Conservation (phyloP, 2,329 filamentous ascomycete genomes). For the Elsinoe arachidis region DNA sequence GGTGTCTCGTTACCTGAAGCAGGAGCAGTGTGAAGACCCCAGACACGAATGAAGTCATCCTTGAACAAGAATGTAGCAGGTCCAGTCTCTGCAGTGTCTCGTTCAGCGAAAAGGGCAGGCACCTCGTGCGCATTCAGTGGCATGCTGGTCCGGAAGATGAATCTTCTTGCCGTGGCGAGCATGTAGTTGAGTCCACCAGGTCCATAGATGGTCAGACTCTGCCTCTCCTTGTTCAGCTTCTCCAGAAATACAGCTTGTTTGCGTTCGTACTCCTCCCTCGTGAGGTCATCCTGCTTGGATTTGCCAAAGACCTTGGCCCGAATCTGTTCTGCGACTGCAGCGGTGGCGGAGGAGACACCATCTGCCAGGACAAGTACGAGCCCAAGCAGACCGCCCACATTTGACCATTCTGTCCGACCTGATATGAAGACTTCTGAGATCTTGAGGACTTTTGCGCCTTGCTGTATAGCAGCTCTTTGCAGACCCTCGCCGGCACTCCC, state of each 20-base stretch:
- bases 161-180: conserved; percentile 72
- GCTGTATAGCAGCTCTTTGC: conserved; percentile 66
- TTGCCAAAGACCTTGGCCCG: conserved; percentile 29
- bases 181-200: conserved; percentile 71
- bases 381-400: conserved; percentile 73
- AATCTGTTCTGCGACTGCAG: conserved; percentile 34
- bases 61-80: conserved; percentile 21
- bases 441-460: conserved; percentile 55
- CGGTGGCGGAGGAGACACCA: conserved; percentile 40
- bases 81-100: neutral
- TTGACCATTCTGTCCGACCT: conserved; percentile 66
- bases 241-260: conserved; percentile 22
- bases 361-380: conserved; percentile 79
- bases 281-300: conserved; percentile 26
- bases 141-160: conserved; percentile 78
- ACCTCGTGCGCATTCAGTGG: conserved; percentile 66
- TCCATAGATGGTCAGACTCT: conserved; percentile 61
- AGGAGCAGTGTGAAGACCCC: conserved; percentile 60
- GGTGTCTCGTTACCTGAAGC: conserved; percentile 14
- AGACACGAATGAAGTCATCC: conserved; percentile 72
- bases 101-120: neutral
- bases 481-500: conserved; percentile 76
- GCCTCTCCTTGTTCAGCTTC: conserved; percentile 26
- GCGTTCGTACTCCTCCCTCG: conserved; percentile 15
- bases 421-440: conserved; percentile 74